A percentile compares a stretch with the other conserved stretches of the same genome.
phyloP scores from a whole-genome alignment of 768 basidiomycete species.

The Fomitopsis pulvina region DNA sequence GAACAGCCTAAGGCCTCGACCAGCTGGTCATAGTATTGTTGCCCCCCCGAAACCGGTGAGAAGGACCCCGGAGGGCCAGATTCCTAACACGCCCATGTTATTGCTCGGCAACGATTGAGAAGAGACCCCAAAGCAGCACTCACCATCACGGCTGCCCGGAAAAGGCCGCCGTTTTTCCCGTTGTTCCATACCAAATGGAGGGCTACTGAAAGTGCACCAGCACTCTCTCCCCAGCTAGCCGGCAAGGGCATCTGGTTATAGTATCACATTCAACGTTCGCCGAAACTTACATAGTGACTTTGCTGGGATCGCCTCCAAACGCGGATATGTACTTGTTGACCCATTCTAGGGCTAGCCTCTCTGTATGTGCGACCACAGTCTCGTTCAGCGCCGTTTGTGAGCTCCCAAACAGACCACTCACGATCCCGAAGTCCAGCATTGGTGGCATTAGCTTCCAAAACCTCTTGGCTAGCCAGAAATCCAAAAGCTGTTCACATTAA shows the following conservation, averaged over 20 bases:
- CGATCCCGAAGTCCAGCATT: slow-evolving; percentile 47
- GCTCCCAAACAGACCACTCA: too few species aligned
- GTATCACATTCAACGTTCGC: slow-evolving; percentile 1
- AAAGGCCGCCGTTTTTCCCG: slow-evolving; percentile 16
- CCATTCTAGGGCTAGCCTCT: slow-evolving; percentile 33
- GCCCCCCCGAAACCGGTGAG: slow-evolving; percentile 13
- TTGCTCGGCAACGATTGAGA: too few species aligned
- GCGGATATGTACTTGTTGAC: slow-evolving; percentile 17
- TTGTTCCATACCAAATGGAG: slow-evolving; percentile 20
- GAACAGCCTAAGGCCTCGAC: slow-evolving; percentile 33
- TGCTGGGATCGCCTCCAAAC: slow-evolving; percentile 32
- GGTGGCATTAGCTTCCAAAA: slow-evolving; percentile 28
- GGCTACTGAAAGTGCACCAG: slow-evolving; percentile 30
- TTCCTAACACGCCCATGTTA: not conserved
- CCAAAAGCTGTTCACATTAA: slow-evolving; percentile 30
- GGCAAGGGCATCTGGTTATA: slow-evolving; percentile 22
- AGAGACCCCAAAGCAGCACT: not conserved
- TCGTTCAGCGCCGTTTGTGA: too few species aligned
- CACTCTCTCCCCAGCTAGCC: slow-evolving; percentile 28
- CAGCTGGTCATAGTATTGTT: slow-evolving; percentile 36
- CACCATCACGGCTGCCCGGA: slow-evolving; percentile 31
- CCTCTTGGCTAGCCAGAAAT: slow-evolving; percentile 33
- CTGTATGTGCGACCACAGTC: too few species aligned
- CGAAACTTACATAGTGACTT: slow-evolving; percentile 26
- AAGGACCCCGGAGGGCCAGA: not conserved